Evolutionary conservation across 2,329 filamentous ascomycete species (phyloP).

Genomic region (Ascosphaera acerosa): DNA sequence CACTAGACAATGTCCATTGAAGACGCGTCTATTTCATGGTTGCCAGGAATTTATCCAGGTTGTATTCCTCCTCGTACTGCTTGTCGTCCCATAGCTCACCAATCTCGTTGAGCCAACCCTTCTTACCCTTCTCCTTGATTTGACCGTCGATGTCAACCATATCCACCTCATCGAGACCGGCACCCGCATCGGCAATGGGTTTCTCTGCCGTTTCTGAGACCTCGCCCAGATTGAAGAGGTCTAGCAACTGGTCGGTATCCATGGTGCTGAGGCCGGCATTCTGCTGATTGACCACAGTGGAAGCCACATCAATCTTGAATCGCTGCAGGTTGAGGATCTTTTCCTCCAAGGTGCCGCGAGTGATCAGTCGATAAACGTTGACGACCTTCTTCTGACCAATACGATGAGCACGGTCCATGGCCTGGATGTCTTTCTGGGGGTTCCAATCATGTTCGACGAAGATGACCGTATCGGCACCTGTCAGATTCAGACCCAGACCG

Average conservation of each 20-base stretch:
- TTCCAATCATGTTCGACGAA: slow-evolving; percentile 99
- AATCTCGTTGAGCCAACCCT: slow-evolving; percentile 82
- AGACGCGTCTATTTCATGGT: slow-evolving; percentile 68
- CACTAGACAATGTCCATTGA: slow-evolving; percentile 8
- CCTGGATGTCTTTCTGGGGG: slow-evolving; percentile 91
- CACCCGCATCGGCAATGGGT: slow-evolving; percentile 37
- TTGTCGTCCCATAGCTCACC: slow-evolving; percentile 93
- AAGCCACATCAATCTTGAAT: slow-evolving; percentile 98
- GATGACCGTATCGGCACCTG: slow-evolving; percentile 92
- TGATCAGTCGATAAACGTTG: slow-evolving; percentile 93
- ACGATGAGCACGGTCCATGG: slow-evolving; percentile 94
- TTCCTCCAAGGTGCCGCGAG: slow-evolving; percentile 84
- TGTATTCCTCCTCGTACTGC: slow-evolving; percentile 96
- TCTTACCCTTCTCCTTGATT: slow-evolving; percentile 83
- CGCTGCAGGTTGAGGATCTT: slow-evolving; percentile 95
- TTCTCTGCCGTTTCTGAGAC: slow-evolving; percentile 30
- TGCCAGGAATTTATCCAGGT: slow-evolving; percentile 82
- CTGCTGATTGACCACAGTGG: slow-evolving; percentile 95
- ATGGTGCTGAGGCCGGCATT: slow-evolving; percentile 85
- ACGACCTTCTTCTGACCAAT: slow-evolving; percentile 99
- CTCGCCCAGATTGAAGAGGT: slow-evolving; percentile 81
- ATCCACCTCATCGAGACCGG: slow-evolving; percentile 32
- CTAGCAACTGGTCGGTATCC: slow-evolving; percentile 95
- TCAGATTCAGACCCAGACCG: slow-evolving; percentile 80
- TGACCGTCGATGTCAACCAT: slow-evolving; percentile 89